phyloP scores from a whole-genome alignment of 225 moss, liverwort and hornwort species.

The Bryum argenteum region DNA sequence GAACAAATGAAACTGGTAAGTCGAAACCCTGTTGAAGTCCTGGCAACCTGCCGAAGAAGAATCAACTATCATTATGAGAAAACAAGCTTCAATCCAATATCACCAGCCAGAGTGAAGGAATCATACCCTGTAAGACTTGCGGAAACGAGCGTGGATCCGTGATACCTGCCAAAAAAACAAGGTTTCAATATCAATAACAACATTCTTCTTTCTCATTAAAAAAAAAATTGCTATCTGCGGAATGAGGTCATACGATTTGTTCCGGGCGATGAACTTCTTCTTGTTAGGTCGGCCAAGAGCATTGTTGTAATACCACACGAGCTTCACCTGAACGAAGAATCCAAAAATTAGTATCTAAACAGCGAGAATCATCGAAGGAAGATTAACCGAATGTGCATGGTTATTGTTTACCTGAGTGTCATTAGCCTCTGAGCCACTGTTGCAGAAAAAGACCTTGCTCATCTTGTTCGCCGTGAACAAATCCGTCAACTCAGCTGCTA shows the following conservation, averaged over 20 bases:
- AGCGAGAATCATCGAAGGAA: not conserved
- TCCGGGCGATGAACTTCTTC: conserved; percentile 90
- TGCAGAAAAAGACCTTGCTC: conserved; percentile 89
- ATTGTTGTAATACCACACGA: conserved; percentile 99
- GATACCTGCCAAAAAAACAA: conserved; percentile 63
- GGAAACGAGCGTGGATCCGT: conserved; percentile 80
- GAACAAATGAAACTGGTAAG: conserved; percentile 77
- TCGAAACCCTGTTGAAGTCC: conserved; percentile 83
- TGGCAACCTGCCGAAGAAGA: conserved; percentile 55
- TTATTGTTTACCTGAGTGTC: conserved; percentile 72
- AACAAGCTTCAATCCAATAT: not conserved
- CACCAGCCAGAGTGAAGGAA: conserved; percentile 9
- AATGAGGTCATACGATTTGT: conserved; percentile 63
- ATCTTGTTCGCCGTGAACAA: conserved; percentile 77
- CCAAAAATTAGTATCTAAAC: not conserved
- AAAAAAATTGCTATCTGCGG: not conserved
- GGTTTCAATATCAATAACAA: not conserved
- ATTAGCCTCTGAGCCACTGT: conserved; percentile 98
- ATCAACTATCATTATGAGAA: not conserved
- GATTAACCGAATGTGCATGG: not conserved
- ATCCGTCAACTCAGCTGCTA: conserved; percentile 67
- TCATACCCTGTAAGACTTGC: conserved; percentile 88
- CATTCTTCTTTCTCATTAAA: not conserved
- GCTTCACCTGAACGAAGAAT: conserved; percentile 66
- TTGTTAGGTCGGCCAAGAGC: conserved; percentile 82